Percentiles rank a stretch among this genome's conserved stretches.
These are phyloP conservation scores for Medicago truncatula DNA, from an alignment of 306 rosid genomes.

Conservation along the genomic window MtrunA17r5.0-ANR NC_053048.1:54840001-54840500, in stretches of 20 bases:
- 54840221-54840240: slow-evolving; percentile 54
- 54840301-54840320: slow-evolving; percentile 55
- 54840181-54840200: slow-evolving; percentile 32
- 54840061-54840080: slow-evolving; percentile 21
- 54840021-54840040: slow-evolving; percentile 41
- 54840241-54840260: slow-evolving; percentile 60
- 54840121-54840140: slow-evolving; percentile 3
- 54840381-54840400: slow-evolving; percentile 50
- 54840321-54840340: slow-evolving; percentile 56
- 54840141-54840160: slow-evolving; percentile 32
- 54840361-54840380: slow-evolving; percentile 44
- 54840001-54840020: slow-evolving; percentile 49
- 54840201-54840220: slow-evolving; percentile 38
- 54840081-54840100: slow-evolving; percentile 30
- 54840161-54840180: slow-evolving; percentile 38
- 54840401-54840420: not conserved
- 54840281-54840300: slow-evolving; percentile 53
- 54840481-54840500: slow-evolving; percentile 30
- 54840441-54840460: not conserved
- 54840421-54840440: not conserved
- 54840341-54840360: slow-evolving; percentile 41
- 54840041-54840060: slow-evolving; percentile 55
- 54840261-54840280: slow-evolving; percentile 61
- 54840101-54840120: slow-evolving; percentile 18
- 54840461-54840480: not conserved